Base-by-base conservation (phyloP, 306 rosid species). In the Medicago arabica region DNA sequence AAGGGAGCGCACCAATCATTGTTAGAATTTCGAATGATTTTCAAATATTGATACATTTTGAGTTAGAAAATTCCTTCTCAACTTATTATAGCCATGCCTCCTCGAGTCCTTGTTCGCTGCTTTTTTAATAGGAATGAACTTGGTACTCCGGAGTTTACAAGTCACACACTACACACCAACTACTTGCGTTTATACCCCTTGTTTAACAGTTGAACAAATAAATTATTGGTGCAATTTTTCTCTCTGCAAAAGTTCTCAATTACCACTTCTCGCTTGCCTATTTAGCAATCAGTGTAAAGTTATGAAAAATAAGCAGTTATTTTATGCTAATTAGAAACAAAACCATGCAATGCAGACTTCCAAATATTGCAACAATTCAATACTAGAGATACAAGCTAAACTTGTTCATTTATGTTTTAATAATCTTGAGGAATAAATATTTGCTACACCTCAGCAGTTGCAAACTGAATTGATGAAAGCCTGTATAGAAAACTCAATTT, bases 381-480 rank as follows among this genome's bases (percentile, higher is more conserved):
- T 9, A 43, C 49, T 43, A 10, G 13, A 43, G 49, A 11, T 43
- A 25, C 40, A 57, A 9, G 53, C 18, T 40, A 72, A 41, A 31
- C 67, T 62, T 51, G 39, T 53, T 39, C 17, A 49, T 53, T 39
- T 14, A 49, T 53, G 31, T 40, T 59, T 67, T 23, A 54, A 44
- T 61, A 41, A 67, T 53, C 23, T 36, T 23, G 40, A 31, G 55
- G 69, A 17, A 50, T 2, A 23, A 31, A 63, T 50, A 44, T 23
- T 62, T 40, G 55, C 40, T 44, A 41, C 69, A 28, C 13, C 38
- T 16, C 23, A 9, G 54, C 13, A 34, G 65, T 69, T 78, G 58
- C 59, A 40, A 78, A 38, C 28, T 3, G 53, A 70, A 70, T 49
- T 28, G 15, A 55, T n/a, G 62, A 74, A 63, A 54, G 17, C 21